Evolutionary conservation across 2,329 filamentous ascomycete genomes (phyloP), one percentile per base, ranked within the genome.

Genomic region (Sclerotinia glacialis): DNA sequence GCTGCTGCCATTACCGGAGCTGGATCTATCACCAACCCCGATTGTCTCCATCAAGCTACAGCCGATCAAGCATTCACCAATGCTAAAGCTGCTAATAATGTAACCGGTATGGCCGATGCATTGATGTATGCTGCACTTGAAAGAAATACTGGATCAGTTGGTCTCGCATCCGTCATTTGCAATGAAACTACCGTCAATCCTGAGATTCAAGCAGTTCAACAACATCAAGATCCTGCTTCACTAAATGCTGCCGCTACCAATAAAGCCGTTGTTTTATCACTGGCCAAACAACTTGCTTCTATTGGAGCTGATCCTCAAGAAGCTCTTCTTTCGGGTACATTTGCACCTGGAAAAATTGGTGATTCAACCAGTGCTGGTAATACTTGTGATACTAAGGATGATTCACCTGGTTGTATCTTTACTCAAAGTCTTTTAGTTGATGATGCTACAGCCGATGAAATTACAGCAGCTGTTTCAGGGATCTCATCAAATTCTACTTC

Each of bases 191-290:
- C 87, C 21, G 79, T 80, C 67, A 90, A 90, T 78, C 82, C 87
- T 3, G 87, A 90, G 78, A 88, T 90, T 72, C 83, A 81, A 37
- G 85, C 85, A 53, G 75, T 90, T 67, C 78, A 80, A 64, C 86
- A 89, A 77, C 87, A 90, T 77, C 87, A 90, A 78, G 88, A 90
- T 75, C 86, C 88, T 37, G 88, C 87, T 26, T 85, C 85, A 0
- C 74, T 80, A 3, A 82, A 82, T 52, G 85, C 86, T 16, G 81
- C 82, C 18, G 82, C 75, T 1, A 78, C 80, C 58, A 90, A 90
- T 80, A 88, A 88, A 79, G 79, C 80, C 46, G 84, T 89, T 70
- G 82, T 85, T 56, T 79, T 88, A 8, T 82, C 81, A 54, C 79
- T 89, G 4, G 87, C 87, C 23, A 77, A 79, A 63, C 85, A 89